A percentile compares a stretch with the other conserved stretches of the same genome.
These are phyloP conservation scores for Chaetoceros muelleri DNA, from an alignment of 108 stramenopile genomes.

Conservation along the genomic window DNA sequence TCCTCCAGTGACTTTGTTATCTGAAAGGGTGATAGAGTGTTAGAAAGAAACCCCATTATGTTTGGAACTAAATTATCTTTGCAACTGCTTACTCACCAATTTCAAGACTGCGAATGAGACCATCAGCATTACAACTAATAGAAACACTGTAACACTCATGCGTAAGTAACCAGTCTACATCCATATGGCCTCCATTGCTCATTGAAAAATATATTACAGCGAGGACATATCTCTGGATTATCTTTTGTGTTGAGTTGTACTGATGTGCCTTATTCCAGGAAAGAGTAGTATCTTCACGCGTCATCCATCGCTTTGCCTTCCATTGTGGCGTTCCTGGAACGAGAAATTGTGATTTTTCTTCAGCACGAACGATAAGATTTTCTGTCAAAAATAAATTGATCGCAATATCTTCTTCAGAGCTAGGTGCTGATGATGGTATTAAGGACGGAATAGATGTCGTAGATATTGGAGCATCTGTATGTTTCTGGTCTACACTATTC, in stretches of 20 bases:
- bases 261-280: slow-evolving; percentile 7
- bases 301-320: slow-evolving; percentile 42
- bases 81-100: slow-evolving; percentile 28
- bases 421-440: too few species aligned
- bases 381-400: too few species aligned
- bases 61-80: not conserved
- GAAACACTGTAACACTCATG: slow-evolving; percentile 48
- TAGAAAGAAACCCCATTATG: not conserved
- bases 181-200: slow-evolving; percentile 20
- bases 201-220: slow-evolving; percentile 51
- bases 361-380: too few species aligned
- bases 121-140: slow-evolving; percentile 36
- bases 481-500: too few species aligned
- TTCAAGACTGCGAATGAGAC: slow-evolving; percentile 39
- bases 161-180: slow-evolving; percentile 41
- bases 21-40: slow-evolving; percentile 5
- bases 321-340: slow-evolving; percentile 28
- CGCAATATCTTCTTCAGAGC: too few species aligned
- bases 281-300: slow-evolving; percentile 16
- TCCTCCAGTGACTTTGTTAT: slow-evolving; percentile 27
- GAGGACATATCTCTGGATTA: slow-evolving; percentile 55
- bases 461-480: too few species aligned
- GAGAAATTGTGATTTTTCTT: too few species aligned
- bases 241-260: slow-evolving; percentile 14
- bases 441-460: too few species aligned